Base-by-base conservation (phyloP, 2,329 filamentous ascomycete genomes). In the Aaosphaeria arxii region DNA sequence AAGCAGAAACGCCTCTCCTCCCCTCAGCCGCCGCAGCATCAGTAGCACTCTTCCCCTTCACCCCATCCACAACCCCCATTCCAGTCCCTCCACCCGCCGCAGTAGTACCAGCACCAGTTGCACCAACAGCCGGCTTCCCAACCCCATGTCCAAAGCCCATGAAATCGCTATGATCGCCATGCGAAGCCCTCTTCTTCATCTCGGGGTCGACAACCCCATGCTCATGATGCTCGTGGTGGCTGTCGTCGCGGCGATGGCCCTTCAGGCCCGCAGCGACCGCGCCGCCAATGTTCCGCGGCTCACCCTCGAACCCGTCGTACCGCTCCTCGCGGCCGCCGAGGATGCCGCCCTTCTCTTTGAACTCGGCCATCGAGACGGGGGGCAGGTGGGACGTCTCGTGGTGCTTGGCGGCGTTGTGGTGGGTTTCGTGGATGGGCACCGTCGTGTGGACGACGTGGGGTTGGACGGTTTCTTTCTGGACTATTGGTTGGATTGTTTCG, bases 381-480 rank as follows among this genome's bases (percentile, higher is more conserved):
- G 86, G 86, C 0, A 89, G 75, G 3, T 80, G 76, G 1, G 84
- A 83, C 1, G 83, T 78, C 40, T 77, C 75, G 62, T 90, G 87
- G 63, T 87, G 82, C 50, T 86, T 78, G 1, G 85, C 76, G 11
- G 80, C 75, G 44, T 85, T 82, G 58, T 88, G 83, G 62, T 89
- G 86, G 2, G 81, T 79, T 71, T 90, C 87, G 55, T 89, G 86
- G 39, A 90, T 78, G 0, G 86, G 87, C 0, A 87, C 76, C 1
- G 84, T 88, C 28, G 83, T 89, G 73, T 90, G 87, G 1, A 88
- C 76, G 4, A 89, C 79, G 11, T 82, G 77, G 1, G 84, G 85
- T 54, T 87, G 80, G 30, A 89, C 74, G 1, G 79, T 82, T 55
- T 89, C 83, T 55, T 87, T 88, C 44, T 89, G 76, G 33, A 90